Percentiles rank a stretch among this genome's conserved stretches.
These are phyloP conservation scores for Elsinoe arachidis DNA, from an alignment of 2,329 filamentous ascomycete genomes.

Conservation along the genomic window DNA sequence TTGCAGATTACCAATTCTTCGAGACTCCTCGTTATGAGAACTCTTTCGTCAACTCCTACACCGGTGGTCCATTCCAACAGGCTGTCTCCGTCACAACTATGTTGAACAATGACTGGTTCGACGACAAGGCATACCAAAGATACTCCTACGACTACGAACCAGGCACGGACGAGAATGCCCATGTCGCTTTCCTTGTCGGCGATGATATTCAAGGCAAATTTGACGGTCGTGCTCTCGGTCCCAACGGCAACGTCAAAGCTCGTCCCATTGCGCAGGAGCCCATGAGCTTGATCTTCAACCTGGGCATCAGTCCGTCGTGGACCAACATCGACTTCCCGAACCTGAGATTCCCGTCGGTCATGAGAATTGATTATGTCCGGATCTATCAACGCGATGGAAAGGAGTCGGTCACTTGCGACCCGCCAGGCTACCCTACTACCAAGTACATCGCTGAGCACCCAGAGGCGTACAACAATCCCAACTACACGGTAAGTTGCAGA, in stretches of 20 bases:
- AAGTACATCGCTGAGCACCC: slow-evolving; percentile 56
- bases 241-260: slow-evolving; percentile 62
- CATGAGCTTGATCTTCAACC: slow-evolving; percentile 58
- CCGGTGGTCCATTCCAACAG: slow-evolving; percentile 55
- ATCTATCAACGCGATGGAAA: slow-evolving; percentile 57
- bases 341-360: slow-evolving; percentile 42
- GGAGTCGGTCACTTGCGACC: slow-evolving; percentile 55
- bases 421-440: slow-evolving; percentile 57
- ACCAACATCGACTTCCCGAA: slow-evolving; percentile 37
- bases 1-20: slow-evolving; percentile 39
- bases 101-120: slow-evolving; percentile 58
- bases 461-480: slow-evolving; percentile 54
- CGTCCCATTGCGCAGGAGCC: slow-evolving; percentile 58
- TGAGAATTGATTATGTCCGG: slow-evolving; percentile 60
- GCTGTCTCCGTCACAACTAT: slow-evolving; percentile 53
- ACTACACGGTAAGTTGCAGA: slow-evolving; percentile 51
- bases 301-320: slow-evolving; percentile 49
- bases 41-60: slow-evolving; percentile 51
- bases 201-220: slow-evolving; percentile 57
- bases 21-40: slow-evolving; percentile 44
- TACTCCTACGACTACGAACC: slow-evolving; percentile 58
- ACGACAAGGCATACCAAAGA: slow-evolving; percentile 53
- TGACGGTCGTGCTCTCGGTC: slow-evolving; percentile 49
- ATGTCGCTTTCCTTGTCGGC: slow-evolving; percentile 62
- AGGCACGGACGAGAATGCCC: slow-evolving; percentile 43